A percentile compares a stretch with the other conserved stretches of the same genome.
Conservation (phyloP, 148 eudicot species). For the Dianthus caryophyllus region DNA sequence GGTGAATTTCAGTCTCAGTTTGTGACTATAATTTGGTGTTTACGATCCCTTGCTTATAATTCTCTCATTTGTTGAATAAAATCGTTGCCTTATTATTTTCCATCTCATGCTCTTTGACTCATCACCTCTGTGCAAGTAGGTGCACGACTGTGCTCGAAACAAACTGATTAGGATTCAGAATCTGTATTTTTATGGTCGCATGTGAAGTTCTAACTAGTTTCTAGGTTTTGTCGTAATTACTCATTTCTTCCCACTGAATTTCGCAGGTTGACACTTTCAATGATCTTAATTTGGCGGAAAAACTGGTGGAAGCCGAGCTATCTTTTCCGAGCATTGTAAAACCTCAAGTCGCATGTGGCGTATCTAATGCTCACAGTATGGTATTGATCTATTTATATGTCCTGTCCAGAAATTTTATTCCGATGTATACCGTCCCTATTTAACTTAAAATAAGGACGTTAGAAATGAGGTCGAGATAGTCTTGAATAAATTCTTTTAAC, state of each 20-base stretch:
- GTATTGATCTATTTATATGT: constrained; percentile 29
- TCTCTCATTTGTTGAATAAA: not conserved
- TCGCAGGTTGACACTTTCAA: constrained; percentile 70
- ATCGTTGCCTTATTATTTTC: not conserved
- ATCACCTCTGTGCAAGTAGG: not conserved
- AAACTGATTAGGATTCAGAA: not conserved
- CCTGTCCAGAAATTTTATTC: not conserved
- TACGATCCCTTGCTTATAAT: too few relatives aligned
- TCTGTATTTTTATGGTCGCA: too few relatives aligned
- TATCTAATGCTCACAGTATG: constrained; percentile 92
- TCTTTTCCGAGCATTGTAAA: constrained; percentile 80
- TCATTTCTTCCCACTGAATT: constrained; percentile 6
- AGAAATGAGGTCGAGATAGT: too few relatives aligned
- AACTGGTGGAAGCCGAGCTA: constrained; percentile 57
- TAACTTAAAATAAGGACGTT: too few relatives aligned
- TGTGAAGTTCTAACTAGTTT: not conserved
- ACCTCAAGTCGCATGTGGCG: constrained; percentile 98
- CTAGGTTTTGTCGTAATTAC: constrained; percentile 4
- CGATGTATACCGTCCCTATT: too few relatives aligned
- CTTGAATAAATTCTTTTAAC: too few relatives aligned
- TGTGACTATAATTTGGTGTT: not conserved
- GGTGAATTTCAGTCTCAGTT: not conserved
- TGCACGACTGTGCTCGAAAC: not conserved
- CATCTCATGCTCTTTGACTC: not conserved
- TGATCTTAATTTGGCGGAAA: constrained; percentile 46